phyloP scores from a whole-genome alignment of 1,139 yeast genomes.

The Protomyces macrosporus region DNA sequence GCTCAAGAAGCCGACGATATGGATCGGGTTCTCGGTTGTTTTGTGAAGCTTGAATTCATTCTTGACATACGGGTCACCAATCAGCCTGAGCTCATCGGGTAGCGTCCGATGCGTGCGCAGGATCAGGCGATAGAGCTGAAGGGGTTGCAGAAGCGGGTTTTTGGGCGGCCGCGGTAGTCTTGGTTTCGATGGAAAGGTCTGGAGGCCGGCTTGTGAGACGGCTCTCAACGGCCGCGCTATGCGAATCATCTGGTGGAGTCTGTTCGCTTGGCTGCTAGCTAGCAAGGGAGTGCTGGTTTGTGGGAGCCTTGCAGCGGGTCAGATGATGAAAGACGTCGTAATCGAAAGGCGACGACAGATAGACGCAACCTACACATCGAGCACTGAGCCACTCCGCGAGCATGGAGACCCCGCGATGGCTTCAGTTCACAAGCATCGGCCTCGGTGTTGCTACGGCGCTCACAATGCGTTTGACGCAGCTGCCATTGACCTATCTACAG shows the following conservation, averaged over 20 bases:
- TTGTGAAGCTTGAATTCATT: constrained; percentile 87
- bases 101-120: constrained; percentile 70
- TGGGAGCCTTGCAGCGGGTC: too few species aligned
- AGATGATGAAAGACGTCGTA: too few species aligned
- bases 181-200: constrained; percentile 12
- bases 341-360: too few species aligned
- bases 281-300: too few species aligned
- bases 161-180: constrained; percentile 22
- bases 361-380: too few species aligned
- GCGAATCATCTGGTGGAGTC: background rate
- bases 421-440: background rate
- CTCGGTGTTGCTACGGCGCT: background rate
- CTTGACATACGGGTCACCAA: constrained; percentile 87
- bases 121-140: constrained; percentile 66
- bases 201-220: background rate
- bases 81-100: constrained; percentile 62
- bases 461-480: background rate
- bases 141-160: constrained; percentile 60
- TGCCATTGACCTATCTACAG: background rate
- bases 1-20: constrained; percentile 85
- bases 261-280: too few species aligned
- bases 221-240: background rate
- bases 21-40: constrained; percentile 76
- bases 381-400: background rate
- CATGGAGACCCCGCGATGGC: background rate